Evolutionary conservation across 2,329 filamentous ascomycete species (phyloP), one percentile per base, ranked within the genome.

Genomic region (Tothia fuscella): DNA sequence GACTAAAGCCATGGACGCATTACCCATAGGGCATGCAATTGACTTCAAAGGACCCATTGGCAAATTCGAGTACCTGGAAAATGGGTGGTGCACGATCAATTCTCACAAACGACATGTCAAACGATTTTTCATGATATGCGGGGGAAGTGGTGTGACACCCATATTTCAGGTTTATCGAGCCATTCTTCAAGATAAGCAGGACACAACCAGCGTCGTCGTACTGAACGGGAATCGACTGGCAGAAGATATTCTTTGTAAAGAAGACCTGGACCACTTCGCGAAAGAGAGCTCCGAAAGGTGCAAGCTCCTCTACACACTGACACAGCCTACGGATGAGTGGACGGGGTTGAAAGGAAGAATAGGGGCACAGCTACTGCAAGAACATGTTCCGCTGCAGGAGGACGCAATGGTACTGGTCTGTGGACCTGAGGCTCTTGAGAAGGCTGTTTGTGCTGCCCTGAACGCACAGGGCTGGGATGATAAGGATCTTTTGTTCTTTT

Each of bases 21-120:
- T 94, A 1, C 76, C 81, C 0, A 49, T 85, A 0, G 85, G 83
- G 7, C 76, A 85, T 47, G 69, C 68, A 33, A 77, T 91, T 41
- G 84, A 93, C 38, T 81, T 93, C 67, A 93, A 91, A 62, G 87
- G 88, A 0, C 88, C 88, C 0, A 79, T 87, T 4, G 88, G 88
- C 6, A 84, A 85, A 51, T 89, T 94, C 48, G 75, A 82, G 52
- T 94, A 94, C 52, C 64, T 79, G 0, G 81, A 82, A 0, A 61
- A 66, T 0, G 86, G 87, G 0, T 48, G 60, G 2, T 85, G 82
- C 51, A 54, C 63, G 1, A 62, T 93, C 31, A 73, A 73, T 24
- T 72, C 72, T 0, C 68, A 65, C 16, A 57, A 66, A 44, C 65
- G 78, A 7, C 60, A 51, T 0, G 72, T 93, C 1, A 72, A 70